Conservation (phyloP, 306 rosid genomes). For the Casuarina glauca region DNA sequence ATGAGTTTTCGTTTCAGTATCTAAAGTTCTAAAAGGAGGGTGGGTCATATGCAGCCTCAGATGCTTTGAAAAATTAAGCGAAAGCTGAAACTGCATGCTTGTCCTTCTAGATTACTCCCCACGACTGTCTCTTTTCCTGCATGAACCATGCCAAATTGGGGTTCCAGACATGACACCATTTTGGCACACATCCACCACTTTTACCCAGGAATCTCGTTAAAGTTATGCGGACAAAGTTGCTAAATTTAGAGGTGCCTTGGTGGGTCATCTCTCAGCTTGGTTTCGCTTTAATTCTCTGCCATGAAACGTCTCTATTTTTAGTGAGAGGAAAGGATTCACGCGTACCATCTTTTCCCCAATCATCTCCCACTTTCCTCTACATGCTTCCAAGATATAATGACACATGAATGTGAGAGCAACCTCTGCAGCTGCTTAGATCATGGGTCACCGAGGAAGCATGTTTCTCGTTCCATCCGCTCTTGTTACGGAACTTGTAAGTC, state of each 20-base stretch:
- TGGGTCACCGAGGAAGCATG: constrained; percentile 18
- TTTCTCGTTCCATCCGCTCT: constrained; percentile 7
- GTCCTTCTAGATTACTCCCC: neutral
- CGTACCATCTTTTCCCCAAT: constrained; percentile 30
- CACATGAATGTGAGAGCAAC: constrained; percentile 9
- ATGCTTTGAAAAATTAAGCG: neutral
- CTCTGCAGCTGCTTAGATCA: neutral
- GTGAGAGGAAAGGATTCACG: constrained; percentile 15
- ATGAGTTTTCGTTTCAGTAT: neutral
- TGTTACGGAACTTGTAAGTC: neutral
- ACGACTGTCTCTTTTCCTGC: neutral
- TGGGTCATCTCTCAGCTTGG: constrained; percentile 1
- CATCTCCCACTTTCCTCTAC: constrained; percentile 27
- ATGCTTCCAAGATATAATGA: constrained; percentile 1
- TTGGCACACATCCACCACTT: neutral
- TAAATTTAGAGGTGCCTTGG: constrained; percentile 13
- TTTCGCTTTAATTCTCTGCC: neutral
- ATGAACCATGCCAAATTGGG: neutral
- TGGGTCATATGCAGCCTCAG: neutral
- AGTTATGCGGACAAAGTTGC: neutral
- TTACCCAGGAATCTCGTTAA: neutral
- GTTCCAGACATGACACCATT: neutral
- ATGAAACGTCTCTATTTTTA: constrained; percentile 9
- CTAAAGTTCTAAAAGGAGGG: neutral
- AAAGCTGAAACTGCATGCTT: neutral